Evolutionary conservation across 352 stramenopile genomes (phyloP).

Genomic region (Pythium biforme): DNA sequence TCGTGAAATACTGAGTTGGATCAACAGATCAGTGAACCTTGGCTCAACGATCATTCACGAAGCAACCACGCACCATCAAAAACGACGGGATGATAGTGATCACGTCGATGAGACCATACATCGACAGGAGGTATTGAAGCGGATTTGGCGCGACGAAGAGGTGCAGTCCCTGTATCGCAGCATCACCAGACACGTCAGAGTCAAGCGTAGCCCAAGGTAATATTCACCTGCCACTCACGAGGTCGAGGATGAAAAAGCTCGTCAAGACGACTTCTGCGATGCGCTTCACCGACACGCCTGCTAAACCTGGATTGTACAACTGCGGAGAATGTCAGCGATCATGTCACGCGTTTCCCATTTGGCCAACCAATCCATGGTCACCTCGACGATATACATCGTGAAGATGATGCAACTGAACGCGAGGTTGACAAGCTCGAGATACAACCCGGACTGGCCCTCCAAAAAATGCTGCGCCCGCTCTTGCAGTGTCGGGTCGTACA

Average conservation of each 20-base stretch:
- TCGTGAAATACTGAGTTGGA: constrained; percentile 41
- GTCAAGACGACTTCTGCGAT: constrained; percentile 46
- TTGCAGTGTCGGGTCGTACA: constrained; percentile 51
- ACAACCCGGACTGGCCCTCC: constrained; percentile 38
- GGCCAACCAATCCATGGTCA: constrained; percentile 9
- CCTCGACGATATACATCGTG: constrained; percentile 56
- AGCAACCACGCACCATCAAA: constrained; percentile 57
- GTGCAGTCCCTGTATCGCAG: constrained; percentile 34
- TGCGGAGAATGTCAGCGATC: constrained; percentile 18
- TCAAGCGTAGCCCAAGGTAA: not conserved
- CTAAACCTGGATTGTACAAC: constrained; percentile 41
- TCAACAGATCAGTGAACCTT: not conserved
- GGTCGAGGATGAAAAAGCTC: constrained; percentile 62
- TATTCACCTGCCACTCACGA: constrained; percentile 26
- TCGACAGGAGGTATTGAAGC: constrained; percentile 47
- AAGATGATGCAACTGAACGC: constrained; percentile 62
- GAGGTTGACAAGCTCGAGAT: constrained; percentile 58
- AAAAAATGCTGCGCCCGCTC: constrained; percentile 38
- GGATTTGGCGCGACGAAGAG: constrained; percentile 44
- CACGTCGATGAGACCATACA: constrained; percentile 62
- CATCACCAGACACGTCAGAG: not conserved
- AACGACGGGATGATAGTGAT: constrained; percentile 66
- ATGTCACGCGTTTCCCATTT: not conserved
- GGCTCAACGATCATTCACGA: too few relatives aligned
- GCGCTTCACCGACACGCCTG: constrained; percentile 12